These are phyloP conservation scores for Aureobasidium sp. DNA, from an alignment of 2,329 filamentous ascomycete genomes.

Conservation along the genomic window DNA sequence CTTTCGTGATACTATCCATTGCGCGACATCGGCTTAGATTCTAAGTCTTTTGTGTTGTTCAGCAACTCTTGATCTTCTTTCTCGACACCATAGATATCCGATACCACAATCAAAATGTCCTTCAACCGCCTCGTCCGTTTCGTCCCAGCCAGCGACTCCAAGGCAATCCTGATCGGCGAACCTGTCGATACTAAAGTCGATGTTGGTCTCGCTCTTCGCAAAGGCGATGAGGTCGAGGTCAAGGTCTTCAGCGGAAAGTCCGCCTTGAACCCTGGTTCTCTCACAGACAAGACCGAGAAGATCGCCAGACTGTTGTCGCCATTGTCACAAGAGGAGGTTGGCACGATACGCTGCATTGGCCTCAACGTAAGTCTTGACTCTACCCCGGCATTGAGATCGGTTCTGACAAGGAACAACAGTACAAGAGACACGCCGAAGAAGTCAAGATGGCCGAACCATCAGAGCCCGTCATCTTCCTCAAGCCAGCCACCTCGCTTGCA, in stretches of 20 bases:
- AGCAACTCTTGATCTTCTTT: not conserved
- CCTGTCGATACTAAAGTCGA: constrained; percentile 42
- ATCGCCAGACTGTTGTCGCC: constrained; percentile 47
- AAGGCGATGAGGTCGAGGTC: constrained; percentile 51
- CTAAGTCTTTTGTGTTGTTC: not conserved
- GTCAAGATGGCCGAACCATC: constrained; percentile 47
- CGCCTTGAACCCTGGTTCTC: constrained; percentile 47
- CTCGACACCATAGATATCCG: not conserved
- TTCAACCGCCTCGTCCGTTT: constrained; percentile 20
- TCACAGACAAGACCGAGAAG: constrained; percentile 42
- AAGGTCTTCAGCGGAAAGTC: constrained; percentile 53
- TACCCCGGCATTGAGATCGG: not conserved
- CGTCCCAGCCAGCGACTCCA: constrained; percentile 19
- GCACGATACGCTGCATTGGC: constrained; percentile 54
- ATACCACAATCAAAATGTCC: constrained; percentile 10
- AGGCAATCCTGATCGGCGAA: constrained; percentile 18
- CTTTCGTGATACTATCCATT: not conserved
- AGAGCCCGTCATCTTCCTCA: constrained; percentile 51
- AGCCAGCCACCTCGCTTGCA: constrained; percentile 48
- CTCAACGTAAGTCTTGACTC: constrained; percentile 40
- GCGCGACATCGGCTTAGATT: constrained; percentile 13
- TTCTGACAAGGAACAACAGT: constrained; percentile 27
- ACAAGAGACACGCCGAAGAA: constrained; percentile 45
- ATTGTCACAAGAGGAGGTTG: constrained; percentile 43
- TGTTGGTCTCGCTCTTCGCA: constrained; percentile 51